These are phyloP conservation scores for Linderniella brevidens DNA, from an alignment of 257 asterid genomes.

Conservation along the genomic window DNA sequence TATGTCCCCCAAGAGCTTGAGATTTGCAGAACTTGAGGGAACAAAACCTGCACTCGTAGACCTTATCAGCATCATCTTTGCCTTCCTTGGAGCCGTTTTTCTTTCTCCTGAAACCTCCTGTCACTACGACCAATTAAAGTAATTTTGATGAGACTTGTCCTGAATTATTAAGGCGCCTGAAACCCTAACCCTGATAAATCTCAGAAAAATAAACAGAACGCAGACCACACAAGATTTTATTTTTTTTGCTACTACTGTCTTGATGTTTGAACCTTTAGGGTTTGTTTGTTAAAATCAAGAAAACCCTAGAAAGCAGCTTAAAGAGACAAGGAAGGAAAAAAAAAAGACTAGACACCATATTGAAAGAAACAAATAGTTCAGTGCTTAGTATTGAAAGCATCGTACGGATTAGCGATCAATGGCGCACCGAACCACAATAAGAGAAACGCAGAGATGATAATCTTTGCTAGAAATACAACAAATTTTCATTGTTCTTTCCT, in stretches of 20 bases:
- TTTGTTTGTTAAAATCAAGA: too few species aligned
- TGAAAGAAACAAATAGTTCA: too few species aligned
- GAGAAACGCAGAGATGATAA: too few species aligned
- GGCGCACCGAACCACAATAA: too few species aligned
- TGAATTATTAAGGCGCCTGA: constrained; percentile 6
- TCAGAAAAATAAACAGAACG: neutral
- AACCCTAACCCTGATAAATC: constrained; percentile 5
- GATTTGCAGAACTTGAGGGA: constrained; percentile 99
- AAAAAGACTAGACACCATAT: too few species aligned
- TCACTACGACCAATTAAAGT: constrained; percentile 26
- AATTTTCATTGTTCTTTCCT: too few species aligned
- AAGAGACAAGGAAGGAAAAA: too few species aligned
- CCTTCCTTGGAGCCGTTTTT: constrained; percentile 64
- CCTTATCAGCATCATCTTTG: constrained; percentile 35
- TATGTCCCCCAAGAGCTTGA: constrained; percentile 99
- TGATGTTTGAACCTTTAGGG: too few species aligned
- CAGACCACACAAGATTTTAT: constrained; percentile 1
- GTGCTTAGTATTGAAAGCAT: too few species aligned
- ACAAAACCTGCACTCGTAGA: constrained; percentile 95
- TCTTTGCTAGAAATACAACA: neutral
- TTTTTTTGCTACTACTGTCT: neutral
- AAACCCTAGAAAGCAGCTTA: too few species aligned
- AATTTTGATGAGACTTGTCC: constrained; percentile 37
- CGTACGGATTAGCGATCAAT: too few species aligned
- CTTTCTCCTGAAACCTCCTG: constrained; percentile 46